Percentiles rank a stretch among this genome's conserved stretches.
These are phyloP conservation scores for Auriscalpium microsporum DNA, from an alignment of 768 basidiomycete species.

Conservation along the genomic window DNA sequence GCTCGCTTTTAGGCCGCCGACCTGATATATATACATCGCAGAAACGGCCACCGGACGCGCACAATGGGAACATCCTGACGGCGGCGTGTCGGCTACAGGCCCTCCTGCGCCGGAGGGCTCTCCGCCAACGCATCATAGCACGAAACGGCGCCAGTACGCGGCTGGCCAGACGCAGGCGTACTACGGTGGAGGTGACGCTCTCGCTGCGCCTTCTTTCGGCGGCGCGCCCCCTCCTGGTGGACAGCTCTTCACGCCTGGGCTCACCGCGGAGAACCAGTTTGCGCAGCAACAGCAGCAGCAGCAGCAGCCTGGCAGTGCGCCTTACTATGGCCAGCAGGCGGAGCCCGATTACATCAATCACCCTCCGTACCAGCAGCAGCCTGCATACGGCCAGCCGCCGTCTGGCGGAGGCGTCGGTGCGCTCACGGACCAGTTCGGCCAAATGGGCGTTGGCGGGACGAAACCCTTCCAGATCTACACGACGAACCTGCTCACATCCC, in stretches of 20 bases:
- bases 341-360: conserved; percentile 37
- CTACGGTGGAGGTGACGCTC: conserved; percentile 45
- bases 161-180: conserved; percentile 90
- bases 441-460: conserved; percentile 79
- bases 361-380: conserved; percentile 36
- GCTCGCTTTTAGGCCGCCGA: neutral
- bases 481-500: conserved; percentile 86
- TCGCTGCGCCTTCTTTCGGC: conserved; percentile 36
- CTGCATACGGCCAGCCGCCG: conserved; percentile 29
- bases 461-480: conserved; percentile 76
- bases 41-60: conserved; percentile 77
- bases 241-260: conserved; percentile 83
- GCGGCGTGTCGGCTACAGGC: conserved; percentile 28
- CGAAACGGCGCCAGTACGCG: conserved; percentile 87
- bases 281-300: conserved; percentile 46
- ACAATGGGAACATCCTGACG: conserved; percentile 80
- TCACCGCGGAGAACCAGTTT: conserved; percentile 63
- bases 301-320: conserved; percentile 33
- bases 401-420: conserved; percentile 39
- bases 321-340: conserved; percentile 37
- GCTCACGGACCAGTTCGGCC: conserved; percentile 76
- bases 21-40: conserved; percentile 24
- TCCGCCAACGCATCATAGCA: conserved; percentile 33
- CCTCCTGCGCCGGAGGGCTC: conserved; percentile 30
- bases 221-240: conserved; percentile 35